Evolutionary conservation across 148 eudicot species (phyloP), one percentile per base, ranked within the genome.

Genomic region (Polygonum maritimum): DNA sequence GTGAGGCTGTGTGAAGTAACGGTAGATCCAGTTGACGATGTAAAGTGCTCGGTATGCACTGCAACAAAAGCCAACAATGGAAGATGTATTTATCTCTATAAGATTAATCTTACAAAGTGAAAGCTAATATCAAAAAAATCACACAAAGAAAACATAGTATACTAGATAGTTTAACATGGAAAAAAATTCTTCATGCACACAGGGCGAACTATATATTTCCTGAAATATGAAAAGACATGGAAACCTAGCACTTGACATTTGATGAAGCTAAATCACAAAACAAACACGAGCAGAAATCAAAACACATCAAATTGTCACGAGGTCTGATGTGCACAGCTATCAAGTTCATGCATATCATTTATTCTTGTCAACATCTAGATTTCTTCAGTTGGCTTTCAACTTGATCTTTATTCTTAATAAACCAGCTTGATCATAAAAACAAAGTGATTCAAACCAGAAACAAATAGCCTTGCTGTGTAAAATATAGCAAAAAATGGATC

Each of bases 11-110:
- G 95, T 90, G 75, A 94, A 81, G 75, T 89, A 94, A 80, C 98
- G 97, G 80, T 88, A 94, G 38, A 94, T 86, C 98, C 98, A 94
- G 80, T 94, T 94, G 76, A 91, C 76, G 75, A 94, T 94, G 88
- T 94, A 94, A 21, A 94, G 78, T 77, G 86, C 90, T 74, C 98
- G 89, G 80, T 94, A 93, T 76, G 98, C 94, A 83, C 98, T 94
- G 89, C 35, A 55, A 54, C 35, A 48, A 31, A 72, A 44, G 52
- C 69, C 13, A 36, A 70, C 57, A 14, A n/a, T 14, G 22, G 33
- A 67, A 35, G 71, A 67, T 60, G 36, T 22, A 60, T 26, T 13
- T 15, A 63, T 63, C 7, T 33, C 40, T 63, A 31, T 33, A 35
- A 57, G 26, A 57, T 57, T 57, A 21, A 19, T 57, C 12, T 57